phyloP scores from a whole-genome alignment of 208 protist species.

The Acanthamoeba culbertsoni region DNA sequence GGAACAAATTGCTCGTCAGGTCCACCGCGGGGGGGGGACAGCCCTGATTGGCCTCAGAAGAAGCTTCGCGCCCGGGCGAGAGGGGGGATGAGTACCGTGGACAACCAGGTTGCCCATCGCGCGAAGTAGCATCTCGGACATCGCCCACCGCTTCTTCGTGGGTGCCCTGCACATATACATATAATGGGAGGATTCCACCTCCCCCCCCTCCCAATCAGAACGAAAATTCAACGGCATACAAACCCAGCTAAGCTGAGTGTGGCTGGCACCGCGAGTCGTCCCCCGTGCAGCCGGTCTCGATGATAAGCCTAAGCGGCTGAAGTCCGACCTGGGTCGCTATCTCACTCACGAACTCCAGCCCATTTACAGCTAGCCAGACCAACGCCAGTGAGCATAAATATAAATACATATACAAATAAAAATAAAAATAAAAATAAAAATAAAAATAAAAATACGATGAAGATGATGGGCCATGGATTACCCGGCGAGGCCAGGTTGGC shows the following conservation, averaged over 20 bases:
- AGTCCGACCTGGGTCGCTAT: neutral
- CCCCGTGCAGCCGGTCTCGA: neutral
- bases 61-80: neutral
- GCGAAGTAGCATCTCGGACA: neutral
- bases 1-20: neutral
- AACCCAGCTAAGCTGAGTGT: too few relatives aligned
- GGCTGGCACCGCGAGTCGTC: too few relatives aligned
- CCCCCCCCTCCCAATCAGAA: neutral
- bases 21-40: too few relatives aligned
- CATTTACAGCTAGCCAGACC: neutral
- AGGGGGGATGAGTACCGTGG: neutral
- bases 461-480: neutral
- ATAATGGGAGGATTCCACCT: neutral
- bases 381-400: neutral
- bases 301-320: neutral
- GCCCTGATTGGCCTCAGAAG: too few relatives aligned
- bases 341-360: neutral
- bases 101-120: neutral
- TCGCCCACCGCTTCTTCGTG: neutral
- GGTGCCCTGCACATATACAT: neutral
- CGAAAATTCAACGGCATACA: too few relatives aligned
- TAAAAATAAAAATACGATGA: neutral
- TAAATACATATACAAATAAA: too few relatives aligned
- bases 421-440: too few relatives aligned
- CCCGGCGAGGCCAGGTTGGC: neutral